Base-by-base conservation (phyloP, 1,284 basidiomycete genomes). In the Violaceomyces palustris region DNA sequence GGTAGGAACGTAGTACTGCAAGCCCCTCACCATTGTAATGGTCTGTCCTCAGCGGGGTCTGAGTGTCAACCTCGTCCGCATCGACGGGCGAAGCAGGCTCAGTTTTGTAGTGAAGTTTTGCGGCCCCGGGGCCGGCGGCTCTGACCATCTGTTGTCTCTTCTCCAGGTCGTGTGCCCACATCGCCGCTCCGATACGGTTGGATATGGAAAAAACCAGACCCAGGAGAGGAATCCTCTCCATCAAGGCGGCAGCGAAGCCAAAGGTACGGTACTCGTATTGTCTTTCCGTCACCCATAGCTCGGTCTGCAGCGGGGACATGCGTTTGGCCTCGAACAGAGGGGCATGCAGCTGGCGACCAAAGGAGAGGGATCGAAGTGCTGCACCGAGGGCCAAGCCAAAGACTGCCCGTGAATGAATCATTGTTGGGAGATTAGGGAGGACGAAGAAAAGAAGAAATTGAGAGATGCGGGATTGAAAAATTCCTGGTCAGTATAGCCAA, bases 111-210 rank as follows among this genome's bases (percentile, higher is more conserved):
- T 50, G 34, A 12, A 49, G 40, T 19, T 42, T 35, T 17, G 17
- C 25, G 12, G 10, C 33, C n/a, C n/a, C n/a, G 6, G 34, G 14
- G 3, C 41, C 41, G 15, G n/a, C 32, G 19, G 42, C 18, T 4
- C 53, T 56, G 38, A 65, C 41, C 6, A 33, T 36, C 29, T 68
- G 64, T 44, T 73, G 70, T 4, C 69, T 52, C 41, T 73, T 73
- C 39, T 73, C 71, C 11, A 73, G 47, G 39, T 73, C 71, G 46
- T 70, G 67, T 2, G 69, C 67, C 59, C 68, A 71, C 66, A 69
- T 69, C 11, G 70, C 71, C 1, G 71, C 71, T 6, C 71, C 71
- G 43, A 73, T 69, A 3, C 61, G 63, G 45, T 73, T 73, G 18
- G 61, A 65, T 35, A 73, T 56, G 27, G 50, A 60, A 30, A 73